Evolutionary conservation across 768 basidiomycete species (phyloP), one percentile per base, ranked within the genome.

Genomic region (Favolaschia claudopus): DNA sequence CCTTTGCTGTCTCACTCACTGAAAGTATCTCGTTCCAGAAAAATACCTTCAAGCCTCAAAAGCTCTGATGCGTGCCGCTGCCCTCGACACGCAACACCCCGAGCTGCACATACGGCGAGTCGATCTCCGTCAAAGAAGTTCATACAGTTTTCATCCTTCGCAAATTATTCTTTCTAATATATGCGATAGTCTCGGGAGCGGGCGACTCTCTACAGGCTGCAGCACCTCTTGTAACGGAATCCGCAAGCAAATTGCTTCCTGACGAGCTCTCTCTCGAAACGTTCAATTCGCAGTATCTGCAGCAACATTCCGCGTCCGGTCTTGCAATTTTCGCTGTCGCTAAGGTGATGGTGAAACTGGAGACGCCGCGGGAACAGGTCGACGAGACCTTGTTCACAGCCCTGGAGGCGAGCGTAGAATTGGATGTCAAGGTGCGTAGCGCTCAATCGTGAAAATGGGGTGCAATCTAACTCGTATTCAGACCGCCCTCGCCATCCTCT

Each of bases 41-140:
- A 93, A 93, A 72, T 86, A 88, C 58, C 75, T 96, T 32, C 92
- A 93, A 65, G 95, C 95, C 0, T 72, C 86, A 4, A 80, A 81
- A 63, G 91, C 91, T 0, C 81, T 98, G 5, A 77, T 76, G 12
- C 77, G 74, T 5, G 92, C 89, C 0, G 77, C 78, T 17, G 67
- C 76, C 4, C 62, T 93, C 12, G 79, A 86, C 49, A 60, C 83
- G 0, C 75, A 85, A 15, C 70, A 88, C 55, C 84, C 94, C 0
- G 85, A 88, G 50, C 74, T 96, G 20, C 93, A 96, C 67, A 63
- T 87, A 17, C 85, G 93, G 31, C 71, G 89, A 36, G 79, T 90
- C 5, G 83, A 94, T 67, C 80, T 93, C 70, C 80, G 82, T 25
- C 77, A 76, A 62, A 73, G 72, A 67, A 78, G 89, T 91, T 58